A percentile compares a stretch with the other conserved stretches of the same genome.
phyloP scores from a whole-genome alignment of 129 eudicot species.

The Cynara cardunculus region DNA sequence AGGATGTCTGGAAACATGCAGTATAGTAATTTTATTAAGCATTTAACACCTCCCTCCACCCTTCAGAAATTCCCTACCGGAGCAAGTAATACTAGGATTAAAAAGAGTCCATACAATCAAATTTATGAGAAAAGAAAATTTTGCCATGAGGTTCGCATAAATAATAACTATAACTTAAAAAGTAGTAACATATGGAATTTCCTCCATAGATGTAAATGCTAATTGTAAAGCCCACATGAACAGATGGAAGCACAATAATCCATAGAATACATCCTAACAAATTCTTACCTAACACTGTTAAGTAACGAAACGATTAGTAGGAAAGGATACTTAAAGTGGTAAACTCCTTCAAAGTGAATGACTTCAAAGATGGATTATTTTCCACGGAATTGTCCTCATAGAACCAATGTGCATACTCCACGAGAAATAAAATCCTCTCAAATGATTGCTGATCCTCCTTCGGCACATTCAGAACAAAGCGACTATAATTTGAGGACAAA shows the following conservation, averaged over 20 bases:
- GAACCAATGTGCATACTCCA: slow-evolving; percentile 99
- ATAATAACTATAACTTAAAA: background rate
- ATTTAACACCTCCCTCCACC: background rate
- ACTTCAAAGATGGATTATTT: slow-evolving; percentile 89
- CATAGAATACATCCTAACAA: background rate
- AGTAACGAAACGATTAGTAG: background rate
- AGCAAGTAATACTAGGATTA: too few species aligned
- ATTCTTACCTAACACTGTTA: background rate
- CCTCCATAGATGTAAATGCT: background rate
- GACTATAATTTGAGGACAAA: slow-evolving; percentile 47
- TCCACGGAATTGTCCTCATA: slow-evolving; percentile 96
- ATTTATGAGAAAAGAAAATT: background rate
- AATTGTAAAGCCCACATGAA: background rate
- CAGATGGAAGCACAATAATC: background rate
- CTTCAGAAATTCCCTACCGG: too few species aligned
- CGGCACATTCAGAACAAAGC: slow-evolving; percentile 94
- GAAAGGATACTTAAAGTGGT: slow-evolving; percentile 93
- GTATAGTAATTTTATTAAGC: background rate
- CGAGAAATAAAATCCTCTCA: slow-evolving; percentile 93
- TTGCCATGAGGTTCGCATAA: background rate
- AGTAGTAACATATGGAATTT: background rate
- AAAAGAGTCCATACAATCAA: background rate
- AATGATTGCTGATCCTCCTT: slow-evolving; percentile 98
- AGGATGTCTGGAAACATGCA: background rate
- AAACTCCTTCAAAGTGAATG: slow-evolving; percentile 87